phyloP scores from a whole-genome alignment of 805 yeast species.

The Teunomyces kruisii region DNA sequence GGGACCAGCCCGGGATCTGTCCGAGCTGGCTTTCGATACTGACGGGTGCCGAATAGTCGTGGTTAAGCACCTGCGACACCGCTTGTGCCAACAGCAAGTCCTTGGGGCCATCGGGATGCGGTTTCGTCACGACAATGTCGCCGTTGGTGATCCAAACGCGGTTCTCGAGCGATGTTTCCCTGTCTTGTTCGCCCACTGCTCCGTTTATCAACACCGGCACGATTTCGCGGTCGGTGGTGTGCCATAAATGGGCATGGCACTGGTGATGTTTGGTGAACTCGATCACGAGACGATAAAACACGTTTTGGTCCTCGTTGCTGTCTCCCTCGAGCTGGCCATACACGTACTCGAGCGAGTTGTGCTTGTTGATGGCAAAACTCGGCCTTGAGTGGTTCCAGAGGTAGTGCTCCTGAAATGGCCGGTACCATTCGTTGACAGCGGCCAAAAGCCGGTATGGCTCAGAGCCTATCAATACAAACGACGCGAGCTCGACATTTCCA shows the following conservation, averaged over 20 bases:
- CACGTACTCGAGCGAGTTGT: constrained; percentile 20
- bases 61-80: constrained; percentile 7
- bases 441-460: not conserved
- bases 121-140: constrained; percentile 17
- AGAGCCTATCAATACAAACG: not conserved
- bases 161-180: constrained; percentile 49
- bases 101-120: constrained; percentile 2
- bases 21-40: not conserved
- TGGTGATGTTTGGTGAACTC: constrained; percentile 26
- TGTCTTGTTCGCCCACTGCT: constrained; percentile 46
- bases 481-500: not conserved
- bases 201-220: constrained; percentile 40
- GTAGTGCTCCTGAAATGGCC: constrained; percentile 19
- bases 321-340: constrained; percentile 47
- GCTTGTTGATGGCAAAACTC: not conserved
- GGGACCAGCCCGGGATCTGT: not conserved
- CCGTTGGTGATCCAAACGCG: constrained; percentile 54
- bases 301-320: constrained; percentile 43
- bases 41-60: constrained; percentile 2
- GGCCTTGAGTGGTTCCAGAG: constrained; percentile 20
- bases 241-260: constrained; percentile 5
- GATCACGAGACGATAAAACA: constrained; percentile 41
- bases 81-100: constrained; percentile 7
- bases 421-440: constrained; percentile 10
- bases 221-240: constrained; percentile 15